These are phyloP conservation scores for Cinnamomum micranthum DNA, from an alignment of 164 flowering plant genomes.

Conservation along the genomic window DNA sequence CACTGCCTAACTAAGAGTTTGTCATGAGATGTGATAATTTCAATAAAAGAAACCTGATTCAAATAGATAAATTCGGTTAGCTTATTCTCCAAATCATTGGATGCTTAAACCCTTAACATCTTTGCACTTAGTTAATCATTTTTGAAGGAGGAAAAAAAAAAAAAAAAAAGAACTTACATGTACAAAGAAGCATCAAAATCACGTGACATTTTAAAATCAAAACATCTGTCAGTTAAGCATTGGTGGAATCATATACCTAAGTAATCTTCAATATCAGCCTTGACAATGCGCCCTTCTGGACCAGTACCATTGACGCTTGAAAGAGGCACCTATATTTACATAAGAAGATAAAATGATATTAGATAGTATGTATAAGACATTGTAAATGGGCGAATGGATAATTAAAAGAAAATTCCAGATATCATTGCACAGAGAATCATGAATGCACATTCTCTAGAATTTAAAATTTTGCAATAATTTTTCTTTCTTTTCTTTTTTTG, in stretches of 20 bases:
- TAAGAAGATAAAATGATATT: background rate
- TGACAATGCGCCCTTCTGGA: conserved; percentile 86
- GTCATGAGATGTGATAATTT: too few relatives aligned
- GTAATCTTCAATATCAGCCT: conserved; percentile 96
- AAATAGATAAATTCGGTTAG: too few relatives aligned
- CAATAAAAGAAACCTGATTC: too few relatives aligned
- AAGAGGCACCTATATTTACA: conserved; percentile 54
- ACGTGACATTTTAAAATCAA: background rate
- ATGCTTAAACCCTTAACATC: too few relatives aligned
- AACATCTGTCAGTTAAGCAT: background rate
- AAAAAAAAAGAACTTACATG: background rate
- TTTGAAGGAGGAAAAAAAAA: background rate
- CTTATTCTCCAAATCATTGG: too few relatives aligned
- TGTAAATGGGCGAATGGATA: background rate
- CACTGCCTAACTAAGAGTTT: too few relatives aligned
- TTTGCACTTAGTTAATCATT: too few relatives aligned
- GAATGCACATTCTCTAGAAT: background rate
- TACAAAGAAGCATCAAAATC: background rate
- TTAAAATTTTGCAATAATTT: background rate
- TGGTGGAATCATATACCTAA: conserved; percentile 48
- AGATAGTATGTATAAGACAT: background rate
- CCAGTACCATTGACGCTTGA: conserved; percentile 93
- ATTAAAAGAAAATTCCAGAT: background rate
- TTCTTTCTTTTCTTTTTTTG: too few relatives aligned
- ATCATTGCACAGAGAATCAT: background rate